These are phyloP conservation scores for Pneumocystis jirovecii DNA, from an alignment of 1,139 yeast species.

Conservation along the genomic window DNA sequence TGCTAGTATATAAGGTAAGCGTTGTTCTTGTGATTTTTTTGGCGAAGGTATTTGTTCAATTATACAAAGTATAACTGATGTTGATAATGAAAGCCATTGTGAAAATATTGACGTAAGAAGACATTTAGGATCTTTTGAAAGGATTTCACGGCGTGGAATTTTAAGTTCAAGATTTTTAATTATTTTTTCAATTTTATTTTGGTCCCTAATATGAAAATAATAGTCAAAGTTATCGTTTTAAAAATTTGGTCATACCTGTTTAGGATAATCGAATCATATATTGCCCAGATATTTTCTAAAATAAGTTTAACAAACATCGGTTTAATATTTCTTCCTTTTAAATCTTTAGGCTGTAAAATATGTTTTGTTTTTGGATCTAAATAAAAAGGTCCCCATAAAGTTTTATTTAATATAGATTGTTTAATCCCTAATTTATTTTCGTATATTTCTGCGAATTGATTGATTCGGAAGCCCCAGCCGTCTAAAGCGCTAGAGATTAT, in stretches of 20 bases:
- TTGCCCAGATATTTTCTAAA: constrained; percentile 82
- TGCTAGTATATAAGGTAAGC: constrained; percentile 54
- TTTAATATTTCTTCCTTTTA: constrained; percentile 37
- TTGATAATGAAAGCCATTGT: constrained; percentile 90
- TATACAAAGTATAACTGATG: constrained; percentile 69
- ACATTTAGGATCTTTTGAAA: constrained; percentile 59
- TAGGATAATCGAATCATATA: constrained; percentile 55
- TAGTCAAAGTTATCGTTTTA: neutral
- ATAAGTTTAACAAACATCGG: constrained; percentile 81
- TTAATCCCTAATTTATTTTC: constrained; percentile 77
- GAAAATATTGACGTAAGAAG: constrained; percentile 59
- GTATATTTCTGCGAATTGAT: constrained; percentile 76
- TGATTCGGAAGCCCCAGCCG: constrained; percentile 93
- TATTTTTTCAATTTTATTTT: constrained; percentile 60
- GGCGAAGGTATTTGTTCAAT: constrained; percentile 83
- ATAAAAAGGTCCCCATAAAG: constrained; percentile 92
- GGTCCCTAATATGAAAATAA: constrained; percentile 30
- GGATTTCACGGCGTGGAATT: constrained; percentile 57
- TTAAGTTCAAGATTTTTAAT: constrained; percentile 54
- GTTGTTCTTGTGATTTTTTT: constrained; percentile 48
- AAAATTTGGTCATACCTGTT: constrained; percentile 23
- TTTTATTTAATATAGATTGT: constrained; percentile 60
- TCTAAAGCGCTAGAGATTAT: constrained; percentile 89
- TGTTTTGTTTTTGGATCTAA: constrained; percentile 82
- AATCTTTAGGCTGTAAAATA: constrained; percentile 44